Evolutionary conservation across 2,329 filamentous ascomycete genomes (phyloP), one percentile per base, ranked within the genome.

Genomic region (Pseudogymnoascus sp.): DNA sequence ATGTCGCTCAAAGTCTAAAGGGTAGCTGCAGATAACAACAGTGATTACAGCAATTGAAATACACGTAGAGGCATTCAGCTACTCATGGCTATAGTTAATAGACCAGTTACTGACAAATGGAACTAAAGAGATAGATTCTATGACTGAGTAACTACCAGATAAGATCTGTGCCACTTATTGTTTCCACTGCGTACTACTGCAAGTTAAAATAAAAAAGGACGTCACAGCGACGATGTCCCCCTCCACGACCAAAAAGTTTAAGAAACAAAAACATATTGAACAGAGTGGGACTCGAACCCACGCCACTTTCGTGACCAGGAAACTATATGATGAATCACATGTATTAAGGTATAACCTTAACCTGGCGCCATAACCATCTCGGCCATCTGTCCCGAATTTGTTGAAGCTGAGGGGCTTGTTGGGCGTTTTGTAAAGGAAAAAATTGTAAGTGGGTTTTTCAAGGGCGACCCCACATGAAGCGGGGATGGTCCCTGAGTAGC

Each of bases 251-350:
- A 59, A 23, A 35, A 59, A 13, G 3, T 33, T 17, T 11, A 35
- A 19, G 26, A 33, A 59, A 29, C 21, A 13, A 59, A 37, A 33
- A 53, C 35, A 35, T 37, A 33, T 33, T 72, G 70, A 74, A 70
- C 70, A 72, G 71, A 72, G 71, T 73, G 72, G 72, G 72, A 75
- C 72, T 74, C 72, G 73, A 75, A 75, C 73, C 72, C 73, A 74
- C 72, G 73, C 73, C 70, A 68, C 70, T 74, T 74, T 72, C 73
- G 70, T 68, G 70, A 74, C 72, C 71, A 74, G 73, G 72, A 75
- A 70, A 72, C 33, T 60, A 56, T 56, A 33, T 56, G 50, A 53
- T 33, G 13, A 37, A 33, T 59, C 53, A 37, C 33, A 60, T 38
- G 31, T 38, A 60, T 60, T 40, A 60, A 60, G 59, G 59, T 60